Evolutionary conservation across 169 alveolate genomes (phyloP).

Genomic region (Cardiosporidium cionae): DNA sequence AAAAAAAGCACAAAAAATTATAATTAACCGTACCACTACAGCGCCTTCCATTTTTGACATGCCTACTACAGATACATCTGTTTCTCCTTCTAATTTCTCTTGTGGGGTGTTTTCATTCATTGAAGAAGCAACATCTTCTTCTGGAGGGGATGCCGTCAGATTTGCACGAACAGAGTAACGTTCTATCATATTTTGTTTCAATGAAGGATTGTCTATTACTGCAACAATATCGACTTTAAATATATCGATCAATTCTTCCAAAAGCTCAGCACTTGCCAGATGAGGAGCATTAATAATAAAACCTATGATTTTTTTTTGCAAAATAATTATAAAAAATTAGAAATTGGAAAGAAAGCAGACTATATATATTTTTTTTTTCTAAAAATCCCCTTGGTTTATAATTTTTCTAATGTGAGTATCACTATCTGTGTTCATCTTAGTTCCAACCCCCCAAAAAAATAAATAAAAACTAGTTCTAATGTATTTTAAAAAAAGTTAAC

Average conservation of each 20-base stretch:
- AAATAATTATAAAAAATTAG: conserved; percentile 1
- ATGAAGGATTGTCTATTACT: conserved; percentile 72
- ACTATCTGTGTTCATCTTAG: no score
- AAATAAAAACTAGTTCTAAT: no score
- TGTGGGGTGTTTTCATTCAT: not conserved
- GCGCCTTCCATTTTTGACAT: conserved; percentile 53
- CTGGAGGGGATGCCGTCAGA: not conserved
- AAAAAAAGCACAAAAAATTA: no score
- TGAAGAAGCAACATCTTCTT: not conserved
- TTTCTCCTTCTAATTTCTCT: conserved; percentile 1
- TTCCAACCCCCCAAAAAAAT: no score
- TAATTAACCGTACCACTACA: conserved; percentile 35
- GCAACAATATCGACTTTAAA: conserved; percentile 58
- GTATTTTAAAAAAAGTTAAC: no score
- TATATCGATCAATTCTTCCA: conserved; percentile 58
- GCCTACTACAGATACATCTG: conserved; percentile 26
- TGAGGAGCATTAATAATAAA: conserved; percentile 73
- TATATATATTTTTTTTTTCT: no score
- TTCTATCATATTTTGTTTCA: conserved; percentile 50
- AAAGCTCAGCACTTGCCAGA: conserved; percentile 54
- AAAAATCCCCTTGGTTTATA: no score
- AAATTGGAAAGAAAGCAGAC: conserved; percentile 1
- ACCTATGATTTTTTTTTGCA: conserved; percentile 40
- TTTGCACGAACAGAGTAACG: not conserved
- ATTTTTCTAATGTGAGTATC: no score